These are phyloP conservation scores for Excoecaria agallocha DNA, from an alignment of 345 rosid species.

Conservation along the genomic window DNA sequence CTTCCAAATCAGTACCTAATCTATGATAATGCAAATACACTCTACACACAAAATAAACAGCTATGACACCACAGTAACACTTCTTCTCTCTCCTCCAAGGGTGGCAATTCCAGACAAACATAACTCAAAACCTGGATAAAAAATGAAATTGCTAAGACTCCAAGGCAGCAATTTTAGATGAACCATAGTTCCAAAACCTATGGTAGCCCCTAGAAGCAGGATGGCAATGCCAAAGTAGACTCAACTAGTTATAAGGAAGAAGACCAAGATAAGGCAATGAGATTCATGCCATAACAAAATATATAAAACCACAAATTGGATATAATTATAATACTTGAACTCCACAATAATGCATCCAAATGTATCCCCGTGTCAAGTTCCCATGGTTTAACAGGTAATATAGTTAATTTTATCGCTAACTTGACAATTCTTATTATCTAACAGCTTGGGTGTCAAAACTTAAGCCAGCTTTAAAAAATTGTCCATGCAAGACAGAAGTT, in stretches of 20 bases:
- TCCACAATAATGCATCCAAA: background rate
- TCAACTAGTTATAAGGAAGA: background rate
- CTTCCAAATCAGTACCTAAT: too few species aligned
- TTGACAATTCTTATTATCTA: background rate
- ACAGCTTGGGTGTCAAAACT: background rate
- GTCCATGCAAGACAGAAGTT: background rate
- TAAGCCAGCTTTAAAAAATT: background rate
- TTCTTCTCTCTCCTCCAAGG: background rate
- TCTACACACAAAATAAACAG: too few species aligned
- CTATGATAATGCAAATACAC: too few species aligned
- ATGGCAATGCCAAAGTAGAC: background rate
- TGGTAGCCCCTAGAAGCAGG: background rate
- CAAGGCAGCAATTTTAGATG: too few species aligned
- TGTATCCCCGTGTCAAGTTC: background rate
- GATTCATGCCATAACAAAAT: slow-evolving; percentile 5
- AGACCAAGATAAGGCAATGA: background rate
- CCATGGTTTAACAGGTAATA: background rate
- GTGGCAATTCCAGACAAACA: background rate
- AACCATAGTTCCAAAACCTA: too few species aligned
- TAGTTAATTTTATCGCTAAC: background rate
- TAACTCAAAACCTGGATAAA: background rate
- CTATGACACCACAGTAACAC: background rate
- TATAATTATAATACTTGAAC: background rate
- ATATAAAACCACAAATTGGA: background rate
- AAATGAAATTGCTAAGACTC: background rate